A percentile compares a stretch with the other conserved stretches of the same genome.
These are phyloP conservation scores for Coelastrella sp. DNA, from an alignment of 139 green algal species.

Conservation along the genomic window DNA sequence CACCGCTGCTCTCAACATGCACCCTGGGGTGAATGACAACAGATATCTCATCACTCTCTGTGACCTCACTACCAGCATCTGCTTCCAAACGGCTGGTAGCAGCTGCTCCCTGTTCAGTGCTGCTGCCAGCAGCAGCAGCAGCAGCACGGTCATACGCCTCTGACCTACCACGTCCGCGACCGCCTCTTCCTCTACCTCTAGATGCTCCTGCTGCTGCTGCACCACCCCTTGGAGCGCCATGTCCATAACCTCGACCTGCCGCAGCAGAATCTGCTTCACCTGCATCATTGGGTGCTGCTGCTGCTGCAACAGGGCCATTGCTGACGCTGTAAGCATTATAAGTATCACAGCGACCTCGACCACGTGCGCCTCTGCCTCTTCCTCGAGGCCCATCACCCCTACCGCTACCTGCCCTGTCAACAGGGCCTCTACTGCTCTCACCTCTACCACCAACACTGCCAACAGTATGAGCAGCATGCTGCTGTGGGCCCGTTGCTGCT, in stretches of 20 bases:
- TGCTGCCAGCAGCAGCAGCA: not conserved
- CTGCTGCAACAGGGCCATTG: not conserved
- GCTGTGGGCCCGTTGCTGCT: not conserved
- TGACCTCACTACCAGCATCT: not conserved
- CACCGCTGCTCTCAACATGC: not conserved
- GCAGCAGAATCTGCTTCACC: too few species aligned
- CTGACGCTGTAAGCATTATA: not conserved
- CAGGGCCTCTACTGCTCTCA: not conserved
- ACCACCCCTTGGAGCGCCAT: too few species aligned
- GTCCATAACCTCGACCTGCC: too few species aligned
- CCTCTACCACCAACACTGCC: not conserved
- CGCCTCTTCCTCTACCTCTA: too few species aligned
- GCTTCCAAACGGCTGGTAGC: not conserved
- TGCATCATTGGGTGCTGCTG: not conserved
- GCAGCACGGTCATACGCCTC: not conserved
- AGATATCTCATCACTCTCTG: slow-evolving; percentile 13
- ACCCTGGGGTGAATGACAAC: slow-evolving; percentile 2
- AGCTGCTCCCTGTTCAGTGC: not conserved
- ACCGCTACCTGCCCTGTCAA: not conserved
- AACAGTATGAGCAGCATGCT: too few species aligned
- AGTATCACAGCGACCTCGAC: not conserved
- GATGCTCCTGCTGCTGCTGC: slow-evolving; percentile 9
- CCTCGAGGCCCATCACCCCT: too few species aligned
- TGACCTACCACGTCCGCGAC: not conserved
- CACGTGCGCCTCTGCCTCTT: not conserved